Base-by-base conservation (phyloP, 1,284 basidiomycete genomes). In the Limonomyces culmigenus region DNA sequence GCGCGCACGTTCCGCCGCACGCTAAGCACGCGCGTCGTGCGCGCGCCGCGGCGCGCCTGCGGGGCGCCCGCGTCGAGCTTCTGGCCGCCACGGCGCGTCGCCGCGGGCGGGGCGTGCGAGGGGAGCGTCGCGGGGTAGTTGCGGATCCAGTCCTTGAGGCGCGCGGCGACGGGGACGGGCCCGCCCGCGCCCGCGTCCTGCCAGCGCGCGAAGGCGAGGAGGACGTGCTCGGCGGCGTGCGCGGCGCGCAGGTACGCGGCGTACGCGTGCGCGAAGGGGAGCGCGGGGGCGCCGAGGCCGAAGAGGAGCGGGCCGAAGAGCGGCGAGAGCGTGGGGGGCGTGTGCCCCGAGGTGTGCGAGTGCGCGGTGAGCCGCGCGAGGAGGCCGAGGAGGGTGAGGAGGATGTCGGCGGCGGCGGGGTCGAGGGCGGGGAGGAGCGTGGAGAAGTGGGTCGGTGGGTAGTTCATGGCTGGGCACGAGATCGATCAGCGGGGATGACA, bases 251-350 rank as follows among this genome's bases (percentile, higher is more conserved):
- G 72, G 50, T 88, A 93, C 47, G 76, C 70, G 13, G 70, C 54
- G 51, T 93, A 92, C 2, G 81, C 72, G 46, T 72, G 67, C 39
- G 80, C 75, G 55, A 87, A 87, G 2, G 77, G 63, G 37, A 67
- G 66, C 33, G 53, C 61, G 32, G 70, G 65, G 14, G 63, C 60
- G 11, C 68, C 75, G 38, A 88, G 65, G 29, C 84, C 84, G 45
- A 93, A 92, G 29, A 95, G 55, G 17, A 84, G 63, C 4, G 80
- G 84, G 0, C 80, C 83, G 53, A 92, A 92, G n/a, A 88, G 67
- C n/a, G 84, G 74, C 0, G 85, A 80, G 23, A 91, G 63, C 2
- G 80, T 74, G 19, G 81, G 77, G 2, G 85, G 85, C 0, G 84
- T 88, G 43, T 88, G 77, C 5, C 85, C 84, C 8, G 84, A 88